Evolutionary conservation across 345 rosid genomes (phyloP).

Genomic region (Sapria himalayana): DNA sequence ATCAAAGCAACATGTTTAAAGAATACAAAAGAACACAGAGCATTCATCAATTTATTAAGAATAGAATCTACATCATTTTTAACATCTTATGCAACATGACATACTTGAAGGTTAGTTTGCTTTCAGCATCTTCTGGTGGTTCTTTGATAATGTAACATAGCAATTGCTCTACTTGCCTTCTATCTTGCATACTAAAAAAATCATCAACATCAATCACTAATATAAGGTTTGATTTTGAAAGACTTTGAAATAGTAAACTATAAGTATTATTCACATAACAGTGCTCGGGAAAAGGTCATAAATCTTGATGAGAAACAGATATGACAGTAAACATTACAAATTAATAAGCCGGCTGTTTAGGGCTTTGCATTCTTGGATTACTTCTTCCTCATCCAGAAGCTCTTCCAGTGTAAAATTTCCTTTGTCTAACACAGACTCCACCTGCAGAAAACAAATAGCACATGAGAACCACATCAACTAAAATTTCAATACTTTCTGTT

Average conservation of each 20-base stretch:
- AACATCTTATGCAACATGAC: constrained; percentile 7
- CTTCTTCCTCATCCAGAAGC: constrained; percentile 98
- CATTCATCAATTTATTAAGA: too few relatives aligned
- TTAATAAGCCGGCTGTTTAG: constrained; percentile 87
- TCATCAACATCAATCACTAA: constrained; percentile 7
- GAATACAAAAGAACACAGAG: constrained; percentile 1
- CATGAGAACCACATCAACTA: not conserved
- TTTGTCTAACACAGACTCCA: constrained; percentile 76
- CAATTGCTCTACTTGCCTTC: constrained; percentile 84
- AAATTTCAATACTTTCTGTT: not conserved
- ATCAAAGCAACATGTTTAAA: constrained; percentile 7
- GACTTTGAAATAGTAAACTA: not conserved
- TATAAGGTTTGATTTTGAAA: constrained; percentile 2
- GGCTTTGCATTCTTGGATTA: constrained; percentile 98
- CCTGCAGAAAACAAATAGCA: constrained; percentile 22
- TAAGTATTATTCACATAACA: not conserved
- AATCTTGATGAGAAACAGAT: not conserved
- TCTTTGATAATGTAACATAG: constrained; percentile 65
- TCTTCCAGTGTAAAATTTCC: constrained; percentile 85
- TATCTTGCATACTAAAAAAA: constrained; percentile 53
- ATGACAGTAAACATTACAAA: constrained; percentile 40
- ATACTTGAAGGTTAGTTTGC: constrained; percentile 74
- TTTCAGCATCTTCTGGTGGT: constrained; percentile 66
- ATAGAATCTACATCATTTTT: too few relatives aligned
- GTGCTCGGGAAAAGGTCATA: too few relatives aligned